Base-by-base conservation (phyloP, 2,329 filamentous ascomycete species). In the Drechslerella dactyloides region DNA sequence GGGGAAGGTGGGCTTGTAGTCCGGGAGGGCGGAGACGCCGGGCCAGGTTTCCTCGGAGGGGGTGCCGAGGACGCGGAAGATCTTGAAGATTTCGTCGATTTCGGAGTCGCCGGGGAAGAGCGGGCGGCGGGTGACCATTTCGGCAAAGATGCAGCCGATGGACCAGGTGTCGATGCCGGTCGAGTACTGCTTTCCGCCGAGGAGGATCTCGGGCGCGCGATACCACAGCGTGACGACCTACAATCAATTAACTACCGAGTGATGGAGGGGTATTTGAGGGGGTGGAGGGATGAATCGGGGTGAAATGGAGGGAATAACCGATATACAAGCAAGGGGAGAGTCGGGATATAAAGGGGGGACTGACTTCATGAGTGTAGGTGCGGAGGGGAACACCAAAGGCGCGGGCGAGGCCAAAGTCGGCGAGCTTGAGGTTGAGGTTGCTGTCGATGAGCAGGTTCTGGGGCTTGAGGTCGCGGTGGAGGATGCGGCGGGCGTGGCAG, bases 141-240 rank as follows among this genome's bases (percentile, higher is more conserved):
- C 92, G 8, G 93, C 92, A 80, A 96, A 96, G 80, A 96, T 96
- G 80, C 91, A 94, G 73, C 92, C 92, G 55, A 93, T 88, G 33
- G 90, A 94, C 92, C 92, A 96, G 90, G 96, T 96, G 78, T 96
- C 92, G 46, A 96, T 91, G 65, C 92, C 92, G 13, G 92, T 96
- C 13, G 90, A 94, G 82, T 96, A 96, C 80, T 96, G 91, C 58
- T 92, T 88, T 65, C 92, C 91, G 78, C 92, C 92, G 1, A 96
- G 86, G 19, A 96, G 84, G 80, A 96, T 96, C 80, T 96, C 92
- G 0, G 92, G 92, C 7, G 91, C 86, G 73, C 93, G 89, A 80
- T 96, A 96, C 92, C 92, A 96, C 66, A 96, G 84, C 1, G 92
- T 96, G 69, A 96, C 92, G 72, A 96, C 91, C 63, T 69, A 37